Evolutionary conservation across 2,329 filamentous ascomycete species (phyloP).

Genomic region (Cryphonectria carpinicola): DNA sequence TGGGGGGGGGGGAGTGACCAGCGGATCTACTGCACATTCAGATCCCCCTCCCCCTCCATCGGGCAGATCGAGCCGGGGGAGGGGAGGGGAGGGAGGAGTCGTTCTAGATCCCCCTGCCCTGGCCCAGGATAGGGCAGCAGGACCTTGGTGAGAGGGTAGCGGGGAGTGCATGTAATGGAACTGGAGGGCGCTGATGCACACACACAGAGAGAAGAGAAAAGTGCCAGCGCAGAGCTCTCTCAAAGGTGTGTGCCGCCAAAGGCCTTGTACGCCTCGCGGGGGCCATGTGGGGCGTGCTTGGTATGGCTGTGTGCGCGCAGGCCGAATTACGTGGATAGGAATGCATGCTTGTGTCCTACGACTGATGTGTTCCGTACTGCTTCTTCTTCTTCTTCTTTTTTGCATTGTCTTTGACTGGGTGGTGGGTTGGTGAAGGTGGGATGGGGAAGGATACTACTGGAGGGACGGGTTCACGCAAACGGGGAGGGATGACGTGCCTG

Average conservation of each 20-base stretch:
- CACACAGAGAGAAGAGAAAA: neutral
- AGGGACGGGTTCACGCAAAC: neutral
- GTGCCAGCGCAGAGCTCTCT: slow-evolving; percentile 19
- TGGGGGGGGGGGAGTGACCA: neutral
- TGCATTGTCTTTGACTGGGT: neutral
- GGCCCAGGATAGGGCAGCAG: slow-evolving; percentile 8
- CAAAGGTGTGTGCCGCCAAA: slow-evolving; percentile 17
- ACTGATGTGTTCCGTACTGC: slow-evolving; percentile 4
- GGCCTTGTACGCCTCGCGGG: slow-evolving; percentile 24
- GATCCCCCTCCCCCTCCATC: neutral
- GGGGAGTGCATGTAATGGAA: slow-evolving; percentile 20
- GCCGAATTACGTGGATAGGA: slow-evolving; percentile 13
- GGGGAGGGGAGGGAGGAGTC: neutral
- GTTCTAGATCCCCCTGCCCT: slow-evolving; percentile 13
- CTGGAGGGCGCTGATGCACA: slow-evolving; percentile 8
- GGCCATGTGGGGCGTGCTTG: slow-evolving; percentile 24
- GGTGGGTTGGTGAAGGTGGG: too few relatives aligned
- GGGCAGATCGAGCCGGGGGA: slow-evolving; percentile 13
- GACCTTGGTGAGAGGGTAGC: slow-evolving; percentile 14
- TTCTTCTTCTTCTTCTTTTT: slow-evolving; percentile 14
- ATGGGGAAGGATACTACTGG: neutral
- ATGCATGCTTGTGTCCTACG: slow-evolving; percentile 31
- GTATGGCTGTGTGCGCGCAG: slow-evolving; percentile 18
- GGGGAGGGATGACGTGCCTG: neutral
- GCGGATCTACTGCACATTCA: slow-evolving; percentile 8